Evolutionary conservation across 495 filamentous ascomycete species (phyloP), one percentile per base, ranked within the genome.

Genomic region (Penicillium flavigenum): DNA sequence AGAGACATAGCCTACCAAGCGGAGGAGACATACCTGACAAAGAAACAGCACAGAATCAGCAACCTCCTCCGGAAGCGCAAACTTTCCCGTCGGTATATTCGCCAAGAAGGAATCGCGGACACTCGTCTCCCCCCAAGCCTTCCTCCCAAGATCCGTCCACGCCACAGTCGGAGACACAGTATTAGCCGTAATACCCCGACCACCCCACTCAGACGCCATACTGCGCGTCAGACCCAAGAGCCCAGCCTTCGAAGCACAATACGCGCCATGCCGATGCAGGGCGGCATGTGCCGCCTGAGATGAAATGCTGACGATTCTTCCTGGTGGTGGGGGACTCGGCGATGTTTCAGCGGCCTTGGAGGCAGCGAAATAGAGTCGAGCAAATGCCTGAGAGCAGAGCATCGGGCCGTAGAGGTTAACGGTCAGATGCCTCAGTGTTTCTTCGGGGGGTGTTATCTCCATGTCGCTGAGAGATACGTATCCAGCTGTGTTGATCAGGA

Each of bases 171-270:
- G 74, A 34, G 71, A 75, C 2, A 75, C 74, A 5, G 63, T 66
- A 44, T 75, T 75, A 3, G 71, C 54, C 1, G 74, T 75, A 5
- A 75, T 75, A 0, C 72, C 74, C 2, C 63, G 56, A 4, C 61
- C 56, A 22, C 55, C 74, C 74, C 72, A 76, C 51, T 76, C 74
- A 10, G 71, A 74, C 7, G 79, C 77, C 79, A 81, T 81, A 53
- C 71, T 71, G 11, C 78, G 73, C 43, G 74, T 79, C 27, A 82
- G 49, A 0, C 79, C 79, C 16, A 79, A 45, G 20, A 80, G 55
- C 0, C 70, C 79, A 2, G 78, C 71, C 51, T 82, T 82, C 2
- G 77, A 77, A 7, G 79, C 67, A 41, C 77, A 79, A 58, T 80
- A 81, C 1, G 76, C 76, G 20, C 77, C 74, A 50, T 80, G 75